Evolutionary conservation across 2,329 filamentous ascomycete species (phyloP).

Genomic region (Colletotrichum endophyticum): DNA sequence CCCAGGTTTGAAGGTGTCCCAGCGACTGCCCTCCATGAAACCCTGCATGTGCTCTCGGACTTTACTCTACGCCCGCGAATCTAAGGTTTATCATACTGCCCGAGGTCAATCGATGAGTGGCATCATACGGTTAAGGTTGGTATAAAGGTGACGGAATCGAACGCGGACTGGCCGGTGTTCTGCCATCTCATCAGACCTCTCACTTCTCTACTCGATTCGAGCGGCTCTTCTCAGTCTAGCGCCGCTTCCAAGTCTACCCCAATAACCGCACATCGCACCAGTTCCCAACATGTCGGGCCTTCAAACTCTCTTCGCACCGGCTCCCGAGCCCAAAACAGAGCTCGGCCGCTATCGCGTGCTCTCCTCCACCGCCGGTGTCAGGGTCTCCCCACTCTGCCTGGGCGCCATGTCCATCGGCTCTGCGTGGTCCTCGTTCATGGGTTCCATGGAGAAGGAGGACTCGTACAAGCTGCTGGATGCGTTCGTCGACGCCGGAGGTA

Average conservation of each 20-base stretch:
- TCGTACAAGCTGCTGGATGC: slow-evolving; percentile 63
- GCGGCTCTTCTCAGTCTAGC: not conserved
- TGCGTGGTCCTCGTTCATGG: slow-evolving; percentile 50
- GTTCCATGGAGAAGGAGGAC: slow-evolving; percentile 57
- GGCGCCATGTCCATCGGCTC: slow-evolving; percentile 59
- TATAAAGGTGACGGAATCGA: not conserved
- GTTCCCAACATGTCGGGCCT: not conserved
- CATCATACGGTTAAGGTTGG: not conserved
- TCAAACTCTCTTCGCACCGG: slow-evolving; percentile 24
- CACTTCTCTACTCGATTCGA: not conserved
- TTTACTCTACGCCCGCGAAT: not conserved
- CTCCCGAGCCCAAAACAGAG: slow-evolving; percentile 48
- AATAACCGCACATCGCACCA: not conserved
- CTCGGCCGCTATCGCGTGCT: slow-evolving; percentile 59
- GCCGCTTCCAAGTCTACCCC: not conserved
- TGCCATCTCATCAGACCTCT: not conserved
- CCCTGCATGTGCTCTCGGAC: not conserved
- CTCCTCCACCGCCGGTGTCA: slow-evolving; percentile 51
- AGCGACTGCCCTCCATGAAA: not conserved
- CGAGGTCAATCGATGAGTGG: not conserved
- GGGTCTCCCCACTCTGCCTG: slow-evolving; percentile 57
- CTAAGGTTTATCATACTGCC: not conserved
- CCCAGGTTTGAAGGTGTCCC: not conserved
- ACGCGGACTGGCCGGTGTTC: not conserved
- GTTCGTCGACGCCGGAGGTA: slow-evolving; percentile 63